phyloP scores from a whole-genome alignment of 768 basidiomycete species.

The Macrocybe gigantea region DNA sequence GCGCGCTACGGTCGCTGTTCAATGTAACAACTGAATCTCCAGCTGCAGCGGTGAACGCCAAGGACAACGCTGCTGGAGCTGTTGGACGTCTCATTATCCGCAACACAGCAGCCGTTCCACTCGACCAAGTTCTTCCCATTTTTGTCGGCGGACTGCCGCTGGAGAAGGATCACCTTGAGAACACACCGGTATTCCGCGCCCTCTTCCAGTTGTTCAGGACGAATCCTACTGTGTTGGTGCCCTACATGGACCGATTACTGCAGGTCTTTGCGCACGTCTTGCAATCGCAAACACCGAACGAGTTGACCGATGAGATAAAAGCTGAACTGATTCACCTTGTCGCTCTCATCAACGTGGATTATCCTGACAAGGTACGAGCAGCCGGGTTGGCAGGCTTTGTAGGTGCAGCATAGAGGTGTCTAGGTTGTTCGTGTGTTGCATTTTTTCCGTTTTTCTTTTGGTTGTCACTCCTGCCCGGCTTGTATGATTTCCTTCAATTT shows the following conservation, averaged over 20 bases:
- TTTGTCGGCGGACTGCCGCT: constrained; percentile 81
- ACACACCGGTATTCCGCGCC: constrained; percentile 82
- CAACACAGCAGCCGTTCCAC: constrained; percentile 73
- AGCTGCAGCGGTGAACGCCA: constrained; percentile 71
- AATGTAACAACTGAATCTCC: constrained; percentile 54
- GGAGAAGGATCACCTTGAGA: constrained; percentile 85
- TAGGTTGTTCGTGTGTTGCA: constrained; percentile 23
- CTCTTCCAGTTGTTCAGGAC: constrained; percentile 83
- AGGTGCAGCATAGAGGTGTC: constrained; percentile 25
- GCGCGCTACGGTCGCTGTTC: constrained; percentile 80
- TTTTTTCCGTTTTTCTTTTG: constrained; percentile 8
- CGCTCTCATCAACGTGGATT: constrained; percentile 62
- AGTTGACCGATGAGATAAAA: constrained; percentile 76
- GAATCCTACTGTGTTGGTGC: constrained; percentile 63
- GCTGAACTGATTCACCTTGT: constrained; percentile 73
- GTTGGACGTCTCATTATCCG: constrained; percentile 83
- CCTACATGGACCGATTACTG: constrained; percentile 76
- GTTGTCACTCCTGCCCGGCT: neutral
- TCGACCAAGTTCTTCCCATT: constrained; percentile 86
- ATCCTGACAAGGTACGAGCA: constrained; percentile 75
- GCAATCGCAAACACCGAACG: constrained; percentile 66
- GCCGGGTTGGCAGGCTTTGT: constrained; percentile 59
- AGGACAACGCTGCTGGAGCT: constrained; percentile 95
- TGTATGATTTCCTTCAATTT: neutral
- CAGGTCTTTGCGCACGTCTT: constrained; percentile 78